These are phyloP conservation scores for Melocanna baccifera DNA, from an alignment of 176 grass and related monocot species.

Conservation along the genomic window DNA sequence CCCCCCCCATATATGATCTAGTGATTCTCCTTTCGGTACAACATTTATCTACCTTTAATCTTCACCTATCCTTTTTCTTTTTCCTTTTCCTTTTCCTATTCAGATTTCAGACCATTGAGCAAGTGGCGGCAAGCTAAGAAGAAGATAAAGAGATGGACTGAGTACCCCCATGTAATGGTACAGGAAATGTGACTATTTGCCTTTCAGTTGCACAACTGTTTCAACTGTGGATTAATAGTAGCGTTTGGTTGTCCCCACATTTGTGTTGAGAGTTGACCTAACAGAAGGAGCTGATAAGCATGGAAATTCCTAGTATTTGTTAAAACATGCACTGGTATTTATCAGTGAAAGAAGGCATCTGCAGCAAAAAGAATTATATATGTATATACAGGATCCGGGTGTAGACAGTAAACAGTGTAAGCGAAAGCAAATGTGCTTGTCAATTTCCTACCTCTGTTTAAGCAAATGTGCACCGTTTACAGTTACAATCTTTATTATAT, in stretches of 20 bases:
- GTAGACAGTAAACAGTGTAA: neutral
- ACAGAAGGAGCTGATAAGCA: neutral
- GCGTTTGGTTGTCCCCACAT: neutral
- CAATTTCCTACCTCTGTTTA: neutral
- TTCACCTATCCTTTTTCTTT: neutral
- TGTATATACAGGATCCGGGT: neutral
- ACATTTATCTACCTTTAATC: neutral
- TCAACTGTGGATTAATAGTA: neutral
- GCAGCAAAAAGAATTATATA: neutral
- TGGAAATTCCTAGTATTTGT: neutral
- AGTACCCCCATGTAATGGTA: neutral
- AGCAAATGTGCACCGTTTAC: slow-evolving; percentile 6
- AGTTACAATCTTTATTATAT: slow-evolving; percentile 18
- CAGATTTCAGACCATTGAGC: neutral
- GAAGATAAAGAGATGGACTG: neutral
- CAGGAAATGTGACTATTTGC: slow-evolving; percentile 1
- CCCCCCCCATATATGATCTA: neutral
- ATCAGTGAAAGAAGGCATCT: neutral
- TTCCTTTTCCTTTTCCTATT: neutral
- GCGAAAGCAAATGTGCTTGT: neutral
- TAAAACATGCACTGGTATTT: neutral
- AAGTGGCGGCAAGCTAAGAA: neutral
- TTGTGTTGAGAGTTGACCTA: slow-evolving; percentile 6
- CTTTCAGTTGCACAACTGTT: slow-evolving; percentile 20
- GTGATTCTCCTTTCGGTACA: neutral